phyloP scores from a whole-genome alignment of 805 yeast species.

The Monosporozyma unispora region DNA sequence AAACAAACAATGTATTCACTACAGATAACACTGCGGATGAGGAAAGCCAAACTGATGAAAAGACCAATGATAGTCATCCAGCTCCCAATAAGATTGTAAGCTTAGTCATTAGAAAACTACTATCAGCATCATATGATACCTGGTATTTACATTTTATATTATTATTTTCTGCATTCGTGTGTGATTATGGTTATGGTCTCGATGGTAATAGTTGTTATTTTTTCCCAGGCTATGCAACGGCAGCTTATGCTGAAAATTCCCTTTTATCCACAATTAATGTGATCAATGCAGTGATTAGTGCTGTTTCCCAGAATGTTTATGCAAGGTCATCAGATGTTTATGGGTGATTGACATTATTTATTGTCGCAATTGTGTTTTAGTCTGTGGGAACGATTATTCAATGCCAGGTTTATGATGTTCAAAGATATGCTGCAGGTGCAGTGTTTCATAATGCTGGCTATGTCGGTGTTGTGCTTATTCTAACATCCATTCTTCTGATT shows the following conservation, averaged over 20 bases:
- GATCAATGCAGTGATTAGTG: constrained; percentile 44
- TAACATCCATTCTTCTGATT: constrained; percentile 57
- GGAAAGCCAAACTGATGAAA: neutral
- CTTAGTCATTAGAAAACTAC: constrained; percentile 41
- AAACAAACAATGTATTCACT: neutral
- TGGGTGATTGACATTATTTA: constrained; percentile 43
- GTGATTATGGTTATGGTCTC: constrained; percentile 47
- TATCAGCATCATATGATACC: constrained; percentile 37
- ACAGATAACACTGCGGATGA: neutral
- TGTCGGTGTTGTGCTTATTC: constrained; percentile 50
- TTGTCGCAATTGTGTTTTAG: constrained; percentile 41
- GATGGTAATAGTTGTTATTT: constrained; percentile 42
- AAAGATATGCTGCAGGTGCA: constrained; percentile 49
- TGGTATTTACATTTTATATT: constrained; percentile 30
- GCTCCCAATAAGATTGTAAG: constrained; percentile 19
- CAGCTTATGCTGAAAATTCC: constrained; percentile 41
- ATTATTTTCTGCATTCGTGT: constrained; percentile 38
- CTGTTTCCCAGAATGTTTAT: constrained; percentile 47
- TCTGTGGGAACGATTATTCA: constrained; percentile 49
- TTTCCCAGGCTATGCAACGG: constrained; percentile 43
- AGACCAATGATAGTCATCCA: neutral
- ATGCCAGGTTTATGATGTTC: constrained; percentile 45
- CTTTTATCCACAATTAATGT: constrained; percentile 43
- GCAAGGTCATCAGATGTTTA: constrained; percentile 49
- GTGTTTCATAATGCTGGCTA: constrained; percentile 44